Evolutionary conservation across 306 rosid species (phyloP).

Genomic region (Macrotyloma uniflorum): DNA sequence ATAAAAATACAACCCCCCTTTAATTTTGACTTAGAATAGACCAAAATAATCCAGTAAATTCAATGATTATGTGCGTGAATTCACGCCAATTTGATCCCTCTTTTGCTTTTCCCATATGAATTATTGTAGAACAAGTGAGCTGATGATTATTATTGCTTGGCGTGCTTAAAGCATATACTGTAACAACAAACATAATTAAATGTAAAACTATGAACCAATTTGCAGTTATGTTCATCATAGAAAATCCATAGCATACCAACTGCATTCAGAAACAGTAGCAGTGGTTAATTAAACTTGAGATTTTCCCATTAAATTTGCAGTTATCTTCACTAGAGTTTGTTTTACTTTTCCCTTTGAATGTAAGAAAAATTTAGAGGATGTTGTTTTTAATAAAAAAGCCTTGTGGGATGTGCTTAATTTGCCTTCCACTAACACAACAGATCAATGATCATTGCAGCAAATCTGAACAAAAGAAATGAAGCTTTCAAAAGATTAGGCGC

Average conservation of each 20-base stretch:
- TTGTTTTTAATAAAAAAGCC: background rate
- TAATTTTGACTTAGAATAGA: constrained; percentile 46
- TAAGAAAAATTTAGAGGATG: background rate
- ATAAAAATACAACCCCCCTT: constrained; percentile 26
- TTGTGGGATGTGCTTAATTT: constrained; percentile 20
- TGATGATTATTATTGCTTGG: constrained; percentile 43
- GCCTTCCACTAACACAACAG: constrained; percentile 39
- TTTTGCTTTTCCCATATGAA: constrained; percentile 40
- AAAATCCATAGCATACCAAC: background rate
- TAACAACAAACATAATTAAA: constrained; percentile 4
- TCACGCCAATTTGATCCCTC: constrained; percentile 48
- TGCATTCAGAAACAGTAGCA: background rate
- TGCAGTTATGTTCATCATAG: background rate
- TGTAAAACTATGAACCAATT: background rate
- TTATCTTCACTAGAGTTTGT: background rate
- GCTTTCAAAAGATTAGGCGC: constrained; percentile 36
- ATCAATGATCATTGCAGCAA: constrained; percentile 33
- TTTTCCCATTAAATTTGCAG: background rate
- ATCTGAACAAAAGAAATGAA: constrained; percentile 32
- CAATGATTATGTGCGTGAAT: constrained; percentile 44
- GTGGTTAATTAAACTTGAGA: too few relatives aligned
- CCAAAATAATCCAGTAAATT: constrained; percentile 30
- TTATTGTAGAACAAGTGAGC: constrained; percentile 40
- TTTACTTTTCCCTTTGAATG: background rate
- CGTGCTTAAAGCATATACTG: constrained; percentile 46